A percentile compares a stretch with the other conserved stretches of the same genome.
phyloP scores from a whole-genome alignment of 306 rosid species.

The Dalbergia cochinchinensis region DNA sequence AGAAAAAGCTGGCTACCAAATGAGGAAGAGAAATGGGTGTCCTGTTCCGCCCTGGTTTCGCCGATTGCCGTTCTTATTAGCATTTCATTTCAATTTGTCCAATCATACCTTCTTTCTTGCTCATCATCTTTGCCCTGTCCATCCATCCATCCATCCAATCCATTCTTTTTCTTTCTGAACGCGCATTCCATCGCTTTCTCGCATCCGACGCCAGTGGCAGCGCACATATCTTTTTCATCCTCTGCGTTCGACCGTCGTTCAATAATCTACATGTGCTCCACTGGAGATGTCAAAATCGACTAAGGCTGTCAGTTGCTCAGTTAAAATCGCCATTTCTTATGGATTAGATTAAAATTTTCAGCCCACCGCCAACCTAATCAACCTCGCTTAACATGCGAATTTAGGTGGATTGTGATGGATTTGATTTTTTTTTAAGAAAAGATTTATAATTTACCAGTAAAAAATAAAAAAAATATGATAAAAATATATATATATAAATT shows the following conservation, averaged over 20 bases:
- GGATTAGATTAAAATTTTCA: no score
- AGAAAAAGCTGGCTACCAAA: constrained; percentile 49
- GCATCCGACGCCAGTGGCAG: neutral
- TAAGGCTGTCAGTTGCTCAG: no score
- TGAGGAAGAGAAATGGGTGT: constrained; percentile 20
- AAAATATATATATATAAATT: no score
- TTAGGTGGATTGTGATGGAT: no score
- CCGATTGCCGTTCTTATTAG: neutral
- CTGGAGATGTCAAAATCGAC: no score
- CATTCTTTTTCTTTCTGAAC: neutral
- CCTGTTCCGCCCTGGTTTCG: neutral
- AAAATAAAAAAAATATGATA: no score
- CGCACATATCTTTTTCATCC: neutral
- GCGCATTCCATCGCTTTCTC: no score
- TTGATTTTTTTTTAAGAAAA: no score
- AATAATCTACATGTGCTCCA: neutral
- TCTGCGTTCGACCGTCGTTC: neutral
- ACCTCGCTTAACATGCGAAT: no score
- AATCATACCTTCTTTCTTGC: constrained; percentile 46
- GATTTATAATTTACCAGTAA: no score
- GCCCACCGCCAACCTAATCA: no score
- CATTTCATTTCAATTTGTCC: constrained; percentile 48
- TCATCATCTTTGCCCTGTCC: constrained; percentile 48
- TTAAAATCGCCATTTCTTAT: no score
- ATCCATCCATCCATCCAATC: constrained; percentile 44